Conservation (phyloP, 177 flowering plant genomes). For the Vitis hybrid region DNA sequence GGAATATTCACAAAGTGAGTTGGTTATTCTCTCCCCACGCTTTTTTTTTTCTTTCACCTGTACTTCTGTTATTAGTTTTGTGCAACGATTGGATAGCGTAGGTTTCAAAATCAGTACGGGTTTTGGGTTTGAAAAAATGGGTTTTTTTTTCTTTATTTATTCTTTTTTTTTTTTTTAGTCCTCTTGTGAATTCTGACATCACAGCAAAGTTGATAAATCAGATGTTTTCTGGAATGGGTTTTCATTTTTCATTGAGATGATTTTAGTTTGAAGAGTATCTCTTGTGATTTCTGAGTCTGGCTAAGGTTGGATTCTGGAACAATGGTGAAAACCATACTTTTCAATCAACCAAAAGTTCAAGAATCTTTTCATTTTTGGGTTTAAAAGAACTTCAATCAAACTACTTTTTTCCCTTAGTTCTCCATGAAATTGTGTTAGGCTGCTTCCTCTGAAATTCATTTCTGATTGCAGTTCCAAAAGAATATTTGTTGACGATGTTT, state of each 20-base stretch:
- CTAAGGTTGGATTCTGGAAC: conserved; percentile 1
- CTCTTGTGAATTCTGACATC: conserved; percentile 1
- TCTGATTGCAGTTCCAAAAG: conserved; percentile 43
- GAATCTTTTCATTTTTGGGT: not conserved
- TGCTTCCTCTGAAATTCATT: conserved; percentile 35
- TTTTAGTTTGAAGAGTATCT: not conserved
- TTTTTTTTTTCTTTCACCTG: not conserved
- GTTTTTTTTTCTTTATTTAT: not conserved
- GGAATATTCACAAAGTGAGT: conserved; percentile 21
- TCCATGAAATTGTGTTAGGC: conserved; percentile 11
- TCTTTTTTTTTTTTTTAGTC: not conserved
- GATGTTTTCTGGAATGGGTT: not conserved
- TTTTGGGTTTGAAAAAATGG: not conserved
- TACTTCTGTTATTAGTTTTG: not conserved
- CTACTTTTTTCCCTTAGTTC: not conserved
- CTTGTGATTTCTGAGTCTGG: conserved; percentile 1
- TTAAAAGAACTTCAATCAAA: not conserved
- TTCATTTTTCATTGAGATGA: not conserved
- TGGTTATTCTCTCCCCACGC: not conserved
- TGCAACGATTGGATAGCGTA: not conserved
- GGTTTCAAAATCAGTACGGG: not conserved
- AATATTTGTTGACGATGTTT: conserved; percentile 46
- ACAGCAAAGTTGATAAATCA: not conserved
- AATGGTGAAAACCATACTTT: not conserved
- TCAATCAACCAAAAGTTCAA: not conserved